Evolutionary conservation across 2,329 filamentous ascomycete genomes (phyloP), one percentile per base, ranked within the genome.

Genomic region (Acarospora socialis): DNA sequence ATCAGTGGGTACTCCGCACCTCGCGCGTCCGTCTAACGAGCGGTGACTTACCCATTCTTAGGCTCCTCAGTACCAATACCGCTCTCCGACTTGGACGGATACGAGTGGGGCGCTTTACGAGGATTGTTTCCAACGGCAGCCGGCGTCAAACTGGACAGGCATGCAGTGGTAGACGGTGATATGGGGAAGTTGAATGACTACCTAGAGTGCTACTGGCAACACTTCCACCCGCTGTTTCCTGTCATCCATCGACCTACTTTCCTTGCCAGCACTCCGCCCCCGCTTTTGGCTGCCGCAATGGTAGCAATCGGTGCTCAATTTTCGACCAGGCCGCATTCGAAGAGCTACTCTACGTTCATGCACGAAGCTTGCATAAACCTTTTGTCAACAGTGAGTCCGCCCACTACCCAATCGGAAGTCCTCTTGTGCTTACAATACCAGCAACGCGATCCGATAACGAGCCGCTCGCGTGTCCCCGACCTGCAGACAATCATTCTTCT

Each of bases 61-160:
- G 53, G 45, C 43, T 40, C 46, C 54, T 28, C 48, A 51, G 27
- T 59, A 49, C 45, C 52, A 52, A 37, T 55, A 55, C 42, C 52
- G 48, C 43, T 55, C 52, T 45, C 50, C 48, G 39, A 48, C 45
- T 33, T 61, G 57, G 57, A 48, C 50, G 43, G 50, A 49, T 35
- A 46, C 49, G 43, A 55, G 44, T 47, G 46, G 46, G 41, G 44
- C 51, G 36, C 47, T 45, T 38, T 60, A 53, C 47, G 53, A 54
- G 38, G 52, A 50, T 43, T 54, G 43, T 42, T 48, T 48, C 39
- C 51, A 49, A 42, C 47, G 46, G 35, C 51, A 32, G 34, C 33
- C 27, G 22, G 12, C 28, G 4, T 36, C 32, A 37, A 17, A 32
- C 16, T 37, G 32, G 31, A 21, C 24, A 29, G 13, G 5, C 18